A percentile compares a stretch with the other conserved stretches of the same genome.
These are phyloP conservation scores for Carex parvula DNA, from an alignment of 176 grass and related monocot genomes.

Conservation along the genomic window DNA sequence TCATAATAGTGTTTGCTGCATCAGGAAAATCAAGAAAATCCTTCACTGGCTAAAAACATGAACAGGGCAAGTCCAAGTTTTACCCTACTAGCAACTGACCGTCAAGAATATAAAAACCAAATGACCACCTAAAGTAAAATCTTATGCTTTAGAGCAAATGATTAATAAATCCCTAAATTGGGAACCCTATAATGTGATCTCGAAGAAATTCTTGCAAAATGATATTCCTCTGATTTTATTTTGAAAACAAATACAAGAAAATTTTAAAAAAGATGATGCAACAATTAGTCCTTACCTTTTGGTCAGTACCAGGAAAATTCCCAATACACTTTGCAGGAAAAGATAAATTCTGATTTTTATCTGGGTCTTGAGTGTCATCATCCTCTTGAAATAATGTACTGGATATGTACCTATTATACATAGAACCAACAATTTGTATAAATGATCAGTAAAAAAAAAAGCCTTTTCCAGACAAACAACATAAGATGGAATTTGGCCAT, in stretches of 20 bases:
- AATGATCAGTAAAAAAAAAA: constrained; percentile 10
- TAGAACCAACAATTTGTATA: constrained; percentile 19
- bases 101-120: neutral
- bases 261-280: neutral
- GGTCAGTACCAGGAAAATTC: constrained; percentile 46
- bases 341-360: constrained; percentile 34
- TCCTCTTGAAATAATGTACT: constrained; percentile 54
- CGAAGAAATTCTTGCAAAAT: neutral
- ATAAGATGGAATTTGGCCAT: constrained; percentile 4
- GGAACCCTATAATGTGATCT: neutral
- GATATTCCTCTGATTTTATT: neutral
- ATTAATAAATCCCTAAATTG: neutral
- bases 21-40: constrained; percentile 12
- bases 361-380: constrained; percentile 39
- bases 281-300: constrained; percentile 40
- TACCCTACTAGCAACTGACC: neutral
- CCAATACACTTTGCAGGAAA: constrained; percentile 68
- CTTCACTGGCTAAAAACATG: neutral
- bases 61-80: neutral
- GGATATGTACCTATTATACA: constrained; percentile 68
- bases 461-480: constrained; percentile 1
- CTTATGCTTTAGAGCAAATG: neutral
- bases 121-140: neutral
- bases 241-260: neutral
- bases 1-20: neutral